Percentiles rank a stretch among this genome's conserved stretches.
These are phyloP conservation scores for Marchantia paleacea DNA, from an alignment of 225 moss, liverwort and hornwort species.

Conservation along the genomic window DNA sequence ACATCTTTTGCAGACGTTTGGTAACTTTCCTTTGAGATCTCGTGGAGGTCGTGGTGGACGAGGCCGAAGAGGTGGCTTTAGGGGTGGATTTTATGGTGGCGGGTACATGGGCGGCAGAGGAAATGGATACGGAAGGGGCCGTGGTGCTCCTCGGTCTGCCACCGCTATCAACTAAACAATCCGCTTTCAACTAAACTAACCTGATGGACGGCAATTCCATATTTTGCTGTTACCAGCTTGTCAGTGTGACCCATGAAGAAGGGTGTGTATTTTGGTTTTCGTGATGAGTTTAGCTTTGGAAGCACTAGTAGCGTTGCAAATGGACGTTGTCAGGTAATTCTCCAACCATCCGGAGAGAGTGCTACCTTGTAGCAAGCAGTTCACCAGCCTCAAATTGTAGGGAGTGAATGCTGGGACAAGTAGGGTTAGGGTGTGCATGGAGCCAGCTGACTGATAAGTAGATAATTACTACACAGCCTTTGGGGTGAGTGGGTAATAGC, in stretches of 20 bases:
- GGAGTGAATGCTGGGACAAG: conserved; percentile 36
- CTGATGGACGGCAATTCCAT: conserved; percentile 16
- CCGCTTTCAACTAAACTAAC: conserved; percentile 13
- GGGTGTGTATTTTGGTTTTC: conserved; percentile 49
- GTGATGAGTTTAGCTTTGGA: conserved; percentile 43
- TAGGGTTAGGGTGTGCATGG: conserved; percentile 38
- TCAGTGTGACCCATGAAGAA: conserved; percentile 30
- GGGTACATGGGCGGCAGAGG: conserved; percentile 64
- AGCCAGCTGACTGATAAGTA: conserved; percentile 29
- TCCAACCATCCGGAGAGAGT: conserved; percentile 27
- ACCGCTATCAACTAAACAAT: conserved; percentile 48
- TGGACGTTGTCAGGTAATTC: conserved; percentile 31
- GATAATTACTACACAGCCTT: conserved; percentile 20
- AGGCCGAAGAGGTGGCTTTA: conserved; percentile 66
- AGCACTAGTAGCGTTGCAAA: conserved; percentile 36
- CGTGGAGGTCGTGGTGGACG: conserved; percentile 72
- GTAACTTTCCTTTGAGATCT: conserved; percentile 77
- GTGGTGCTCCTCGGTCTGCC: conserved; percentile 61
- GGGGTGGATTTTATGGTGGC: conserved; percentile 65
- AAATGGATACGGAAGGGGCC: conserved; percentile 69
- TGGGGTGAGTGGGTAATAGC: conserved; percentile 25
- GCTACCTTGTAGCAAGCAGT: conserved; percentile 30
- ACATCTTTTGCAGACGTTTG: conserved; percentile 58
- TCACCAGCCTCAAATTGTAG: conserved; percentile 26
- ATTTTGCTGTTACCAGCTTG: conserved; percentile 33